A percentile compares a stretch with the other conserved stretches of the same genome.
phyloP scores from a whole-genome alignment of 75 land plant species.

The Larix kaempferi region DNA sequence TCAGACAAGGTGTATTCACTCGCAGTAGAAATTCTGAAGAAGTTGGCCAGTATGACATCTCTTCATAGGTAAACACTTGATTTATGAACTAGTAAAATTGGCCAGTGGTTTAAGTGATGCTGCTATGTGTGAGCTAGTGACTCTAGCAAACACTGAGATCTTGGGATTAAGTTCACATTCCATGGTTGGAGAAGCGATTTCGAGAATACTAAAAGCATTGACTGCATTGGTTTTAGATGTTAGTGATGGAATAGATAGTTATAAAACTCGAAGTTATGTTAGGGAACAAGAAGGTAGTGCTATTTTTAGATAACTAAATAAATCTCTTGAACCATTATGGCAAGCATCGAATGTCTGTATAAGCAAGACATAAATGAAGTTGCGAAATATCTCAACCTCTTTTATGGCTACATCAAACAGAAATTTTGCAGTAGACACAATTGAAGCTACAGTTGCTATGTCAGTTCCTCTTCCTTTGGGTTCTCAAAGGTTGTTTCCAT shows the following conservation, averaged over 20 bases:
- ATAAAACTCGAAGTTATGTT: constrained; percentile 1
- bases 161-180: constrained; percentile 31
- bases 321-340: constrained; percentile 33
- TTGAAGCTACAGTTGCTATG: constrained; percentile 18
- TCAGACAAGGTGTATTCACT: constrained; percentile 30
- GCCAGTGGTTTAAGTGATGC: constrained; percentile 31
- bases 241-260: constrained; percentile 9
- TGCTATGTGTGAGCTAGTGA: constrained; percentile 28
- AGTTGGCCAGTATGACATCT: constrained; percentile 31
- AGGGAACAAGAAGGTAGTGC: constrained; percentile 16
- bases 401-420: constrained; percentile 12
- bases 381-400: constrained; percentile 14
- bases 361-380: constrained; percentile 30
- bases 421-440: constrained; percentile 13
- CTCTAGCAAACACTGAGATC: constrained; percentile 25
- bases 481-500: constrained; percentile 38
- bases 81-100: constrained; percentile 29
- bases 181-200: constrained; percentile 36
- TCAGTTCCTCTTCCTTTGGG: constrained; percentile 39
- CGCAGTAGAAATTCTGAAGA: constrained; percentile 37
- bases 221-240: constrained; percentile 22
- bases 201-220: constrained; percentile 37
- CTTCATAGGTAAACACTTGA: constrained; percentile 33
- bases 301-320: constrained; percentile 24
- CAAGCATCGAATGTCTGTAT: constrained; percentile 31